Evolutionary conservation across 805 yeast genomes (phyloP).

Genomic region (Dipodascopsis uninucleata): DNA sequence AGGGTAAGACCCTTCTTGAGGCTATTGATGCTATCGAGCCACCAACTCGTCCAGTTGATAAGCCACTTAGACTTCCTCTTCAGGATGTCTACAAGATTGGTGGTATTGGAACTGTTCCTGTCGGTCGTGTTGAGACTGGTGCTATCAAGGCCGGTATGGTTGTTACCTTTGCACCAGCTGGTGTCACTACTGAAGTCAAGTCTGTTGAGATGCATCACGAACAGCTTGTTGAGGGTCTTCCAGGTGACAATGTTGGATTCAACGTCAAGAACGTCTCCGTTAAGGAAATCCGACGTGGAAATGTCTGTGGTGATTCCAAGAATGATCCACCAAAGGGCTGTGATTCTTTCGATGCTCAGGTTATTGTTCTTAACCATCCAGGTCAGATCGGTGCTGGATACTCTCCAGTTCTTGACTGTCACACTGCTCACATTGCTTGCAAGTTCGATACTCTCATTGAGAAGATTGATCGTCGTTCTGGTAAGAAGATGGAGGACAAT

Average conservation of each 20-base stretch:
- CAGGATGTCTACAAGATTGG: conserved; percentile 92
- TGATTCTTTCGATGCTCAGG: conserved; percentile 80
- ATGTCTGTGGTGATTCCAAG: conserved; percentile 88
- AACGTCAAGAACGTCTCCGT: conserved; percentile 88
- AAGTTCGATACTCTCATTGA: conserved; percentile 72
- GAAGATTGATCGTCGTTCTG: conserved; percentile 90
- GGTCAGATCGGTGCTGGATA: conserved; percentile 89
- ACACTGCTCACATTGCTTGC: conserved; percentile 92
- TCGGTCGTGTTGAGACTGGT: conserved; percentile 94
- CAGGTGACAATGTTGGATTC: conserved; percentile 91
- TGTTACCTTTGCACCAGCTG: conserved; percentile 85
- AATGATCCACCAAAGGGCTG: conserved; percentile 81
- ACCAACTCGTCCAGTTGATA: conserved; percentile 76
- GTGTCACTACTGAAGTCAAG: conserved; percentile 86
- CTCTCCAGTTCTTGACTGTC: conserved; percentile 89
- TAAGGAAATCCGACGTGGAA: conserved; percentile 88
- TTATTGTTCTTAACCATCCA: conserved; percentile 84
- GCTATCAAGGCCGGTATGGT: conserved; percentile 87
- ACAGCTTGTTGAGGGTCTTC: conserved; percentile 70
- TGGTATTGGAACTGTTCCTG: conserved; percentile 89
- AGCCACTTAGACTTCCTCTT: conserved; percentile 85
- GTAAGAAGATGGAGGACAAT: conserved; percentile 81
- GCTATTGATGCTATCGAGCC: conserved; percentile 82
- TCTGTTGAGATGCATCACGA: conserved; percentile 88
- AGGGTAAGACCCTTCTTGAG: conserved; percentile 80